phyloP scores from a whole-genome alignment of 495 filamentous ascomycete species.

The Lophiotrema nucula region DNA sequence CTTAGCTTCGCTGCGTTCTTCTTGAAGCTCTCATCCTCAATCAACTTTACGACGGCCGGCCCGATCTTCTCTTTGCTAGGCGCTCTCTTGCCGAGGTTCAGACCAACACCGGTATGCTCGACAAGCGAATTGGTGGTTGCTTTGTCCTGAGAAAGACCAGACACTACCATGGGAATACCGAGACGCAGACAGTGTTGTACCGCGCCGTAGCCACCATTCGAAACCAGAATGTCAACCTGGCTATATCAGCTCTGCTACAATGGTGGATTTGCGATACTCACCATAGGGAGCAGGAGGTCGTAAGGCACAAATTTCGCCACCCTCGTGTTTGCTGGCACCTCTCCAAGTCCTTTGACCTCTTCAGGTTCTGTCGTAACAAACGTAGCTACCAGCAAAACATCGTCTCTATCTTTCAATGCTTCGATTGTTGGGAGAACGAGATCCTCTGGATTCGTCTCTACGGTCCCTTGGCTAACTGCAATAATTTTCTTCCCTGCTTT shows the following conservation, averaged over 20 bases:
- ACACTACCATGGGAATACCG: constrained; percentile 19
- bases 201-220: constrained; percentile 24
- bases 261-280: too few relatives aligned
- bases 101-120: constrained; percentile 11
- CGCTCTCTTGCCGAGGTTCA: not conserved
- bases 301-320: too few relatives aligned
- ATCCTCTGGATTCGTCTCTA: too few relatives aligned
- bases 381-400: too few relatives aligned
- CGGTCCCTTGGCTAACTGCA: constrained; percentile 17
- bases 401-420: too few relatives aligned
- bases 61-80: constrained; percentile 8
- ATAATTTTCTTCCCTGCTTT: constrained; percentile 22
- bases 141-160: constrained; percentile 20
- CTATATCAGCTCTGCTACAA: constrained; percentile 2
- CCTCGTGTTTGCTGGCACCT: too few relatives aligned
- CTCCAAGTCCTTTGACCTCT: too few relatives aligned
- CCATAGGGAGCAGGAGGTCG: too few relatives aligned
- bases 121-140: constrained; percentile 10
- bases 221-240: constrained; percentile 22
- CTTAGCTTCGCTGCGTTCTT: constrained; percentile 5
- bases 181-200: constrained; percentile 19
- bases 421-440: too few relatives aligned
- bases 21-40: constrained; percentile 5
- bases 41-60: not conserved
- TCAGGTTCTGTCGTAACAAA: too few relatives aligned